phyloP scores from a whole-genome alignment of 2,329 filamentous ascomycete genomes.

The Alternaria gaisen region DNA sequence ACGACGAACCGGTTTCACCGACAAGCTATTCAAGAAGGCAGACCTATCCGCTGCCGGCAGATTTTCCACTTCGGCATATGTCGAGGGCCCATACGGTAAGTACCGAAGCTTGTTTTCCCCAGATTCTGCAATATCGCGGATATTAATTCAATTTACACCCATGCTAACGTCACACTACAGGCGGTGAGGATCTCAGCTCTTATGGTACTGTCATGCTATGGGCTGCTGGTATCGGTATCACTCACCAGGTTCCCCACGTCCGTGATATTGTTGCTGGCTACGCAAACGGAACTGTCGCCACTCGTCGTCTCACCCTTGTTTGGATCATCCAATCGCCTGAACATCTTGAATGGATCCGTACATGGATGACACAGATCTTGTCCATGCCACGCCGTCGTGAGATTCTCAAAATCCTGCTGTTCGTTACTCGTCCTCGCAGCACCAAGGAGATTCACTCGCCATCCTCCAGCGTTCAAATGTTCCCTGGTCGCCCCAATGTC shows the following conservation, averaged over 20 bases:
- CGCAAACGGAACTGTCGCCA: slow-evolving; percentile 77
- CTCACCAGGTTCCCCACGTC: slow-evolving; percentile 90
- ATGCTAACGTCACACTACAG: slow-evolving; percentile 51
- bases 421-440: slow-evolving; percentile 86
- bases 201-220: slow-evolving; percentile 93
- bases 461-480: slow-evolving; percentile 86
- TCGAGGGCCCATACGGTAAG: slow-evolving; percentile 84
- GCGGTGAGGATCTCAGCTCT: slow-evolving; percentile 84
- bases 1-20: slow-evolving; percentile 87
- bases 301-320: slow-evolving; percentile 81
- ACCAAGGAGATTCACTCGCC: slow-evolving; percentile 82
- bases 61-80: slow-evolving; percentile 73
- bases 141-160: slow-evolving; percentile 30
- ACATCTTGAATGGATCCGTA: slow-evolving; percentile 90
- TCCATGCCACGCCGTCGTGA: slow-evolving; percentile 82
- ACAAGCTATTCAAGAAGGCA: slow-evolving; percentile 78
- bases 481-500: slow-evolving; percentile 86
- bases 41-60: slow-evolving; percentile 61
- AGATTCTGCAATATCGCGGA: slow-evolving; percentile 33
- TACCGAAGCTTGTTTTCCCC: slow-evolving; percentile 39
- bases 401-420: slow-evolving; percentile 84
- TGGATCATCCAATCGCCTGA: slow-evolving; percentile 94
- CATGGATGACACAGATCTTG: slow-evolving; percentile 88
- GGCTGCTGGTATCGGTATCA: slow-evolving; percentile 92
- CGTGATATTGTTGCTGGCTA: slow-evolving; percentile 67